Evolutionary conservation across 2,329 filamentous ascomycete genomes (phyloP), one percentile per base, ranked within the genome.

Genomic region (Fusarium sp.): DNA sequence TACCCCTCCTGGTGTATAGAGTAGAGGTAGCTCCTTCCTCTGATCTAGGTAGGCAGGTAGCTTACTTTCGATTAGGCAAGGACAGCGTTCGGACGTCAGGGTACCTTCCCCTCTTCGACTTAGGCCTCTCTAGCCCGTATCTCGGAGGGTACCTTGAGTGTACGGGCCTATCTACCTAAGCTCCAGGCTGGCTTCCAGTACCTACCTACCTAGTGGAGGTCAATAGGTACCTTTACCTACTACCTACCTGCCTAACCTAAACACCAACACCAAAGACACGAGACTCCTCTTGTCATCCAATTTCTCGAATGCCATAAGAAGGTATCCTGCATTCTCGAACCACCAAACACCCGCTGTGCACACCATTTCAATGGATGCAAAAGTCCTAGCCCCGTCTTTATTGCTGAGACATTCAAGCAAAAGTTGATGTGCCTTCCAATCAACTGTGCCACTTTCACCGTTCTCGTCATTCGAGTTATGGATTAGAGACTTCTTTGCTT

Each of bases 381-480:
- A 54, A 43, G 34, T 42, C 31, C 31, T 45, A 21, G 67, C 58
- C 67, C 69, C 62, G 52, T 66, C 54, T 65, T 45, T 44, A 65
- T 65, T 53, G 39, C 26, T 42, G 51, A 59, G 60, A 67, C 49
- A 51, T 58, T 45, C 53, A 41, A 67, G 44, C 37, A 59, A 21
- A 59, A 51, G 49, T 50, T 57, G 41, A 49, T 55, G 49, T 28
- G 43, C 58, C 48, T 43, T 59, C 73, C 73, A 75, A 75, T 74
- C 73, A 75, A 42, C 45, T 67, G 49, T 63, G 60, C 61, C 62
- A 60, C 63, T 67, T 73, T 75, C 73, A 75, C 74, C 74, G 71
- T 76, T 71, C 62, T 53, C 31, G 46, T 58, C 65, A 58, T 73
- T 57, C 31, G 49, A 66, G 34, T 44, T 60, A 66, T 58, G 53